Evolutionary conservation across 495 filamentous ascomycete genomes (phyloP), one percentile per base, ranked within the genome.

Genomic region (Neurospora intermedia): DNA sequence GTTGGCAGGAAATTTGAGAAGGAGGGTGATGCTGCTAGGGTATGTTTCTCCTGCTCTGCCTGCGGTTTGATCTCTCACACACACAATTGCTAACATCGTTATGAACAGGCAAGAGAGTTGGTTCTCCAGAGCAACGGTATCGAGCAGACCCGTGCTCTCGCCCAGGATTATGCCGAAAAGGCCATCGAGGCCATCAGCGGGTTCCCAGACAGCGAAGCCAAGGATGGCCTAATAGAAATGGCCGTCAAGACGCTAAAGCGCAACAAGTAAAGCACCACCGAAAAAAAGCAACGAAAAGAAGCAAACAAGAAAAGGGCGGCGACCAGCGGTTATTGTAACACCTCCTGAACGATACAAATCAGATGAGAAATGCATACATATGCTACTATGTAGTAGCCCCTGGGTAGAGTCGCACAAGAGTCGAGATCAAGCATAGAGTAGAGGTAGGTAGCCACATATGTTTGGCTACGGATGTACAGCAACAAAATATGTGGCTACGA

Each of bases 151-250:
- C 88, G 93, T 74, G 91, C 88, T 10, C 85, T 99, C 46, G 96
- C 96, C 15, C 91, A 96, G 79, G 92, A 95, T 74, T 98, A 96
- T 79, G 92, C 91, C 27, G 89, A 96, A 79, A 91, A 92, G 78
- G 96, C 96, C n/a, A 91, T 94, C 70, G 85, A 88, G 20, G 92
- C 95, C 20, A 92, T 99, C 76, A 85, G 86, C 77, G 78, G 82
- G 41, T 98, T 98, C 82, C 96, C 96, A 18, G 91, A 94, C 70
- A 93, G 93, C 77, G 96, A 98, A 73, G 96, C 96, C 46, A 97
- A 97, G 83, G 85, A 91, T 31, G 95, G 94, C 9, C 84, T 99
- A 70, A 87, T 96, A 76, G 93, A 97, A 74, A 97, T 98, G 91
- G 95, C 94, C 75, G 88, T 90, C 77, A 97, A 97, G 84, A 93